These are phyloP conservation scores for Beauveria sp. DNA, from an alignment of 2,329 filamentous ascomycete species.

Conservation along the genomic window DNA sequence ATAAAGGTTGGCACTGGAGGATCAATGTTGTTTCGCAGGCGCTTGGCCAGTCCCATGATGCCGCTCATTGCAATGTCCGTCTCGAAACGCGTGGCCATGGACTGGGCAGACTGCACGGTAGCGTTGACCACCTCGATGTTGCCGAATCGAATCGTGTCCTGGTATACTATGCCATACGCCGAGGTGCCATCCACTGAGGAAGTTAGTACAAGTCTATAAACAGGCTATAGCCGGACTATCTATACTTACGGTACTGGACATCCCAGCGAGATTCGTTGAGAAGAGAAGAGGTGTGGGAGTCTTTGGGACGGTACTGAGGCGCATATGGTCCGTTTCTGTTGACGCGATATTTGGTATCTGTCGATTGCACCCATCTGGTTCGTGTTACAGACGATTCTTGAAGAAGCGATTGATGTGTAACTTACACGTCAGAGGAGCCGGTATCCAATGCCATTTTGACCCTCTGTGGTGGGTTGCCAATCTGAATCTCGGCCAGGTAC, in stretches of 20 bases:
- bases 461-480: constrained; percentile 41
- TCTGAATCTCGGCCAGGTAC: constrained; percentile 34
- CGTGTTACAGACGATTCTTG: background rate
- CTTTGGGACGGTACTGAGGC: constrained; percentile 34
- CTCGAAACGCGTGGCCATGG: constrained; percentile 36
- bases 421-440: constrained; percentile 56
- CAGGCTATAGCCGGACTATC: background rate
- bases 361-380: constrained; percentile 47
- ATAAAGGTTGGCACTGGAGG: constrained; percentile 38
- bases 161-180: constrained; percentile 41
- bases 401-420: constrained; percentile 17
- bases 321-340: constrained; percentile 28
- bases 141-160: constrained; percentile 41
- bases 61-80: constrained; percentile 36
- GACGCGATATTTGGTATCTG: constrained; percentile 33
- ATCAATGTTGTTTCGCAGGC: constrained; percentile 34
- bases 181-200: constrained; percentile 34
- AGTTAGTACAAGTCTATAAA: background rate
- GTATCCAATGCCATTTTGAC: constrained; percentile 45
- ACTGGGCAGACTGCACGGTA: constrained; percentile 41
- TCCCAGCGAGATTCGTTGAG: constrained; percentile 40
- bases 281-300: constrained; percentile 34
- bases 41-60: constrained; percentile 44
- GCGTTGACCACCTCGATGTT: constrained; percentile 34
- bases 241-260: constrained; percentile 39